A percentile compares a stretch with the other conserved stretches of the same genome.
Evolutionary conservation across 129 eudicot species (phyloP).

Genomic region (Apium graveolens): DNA sequence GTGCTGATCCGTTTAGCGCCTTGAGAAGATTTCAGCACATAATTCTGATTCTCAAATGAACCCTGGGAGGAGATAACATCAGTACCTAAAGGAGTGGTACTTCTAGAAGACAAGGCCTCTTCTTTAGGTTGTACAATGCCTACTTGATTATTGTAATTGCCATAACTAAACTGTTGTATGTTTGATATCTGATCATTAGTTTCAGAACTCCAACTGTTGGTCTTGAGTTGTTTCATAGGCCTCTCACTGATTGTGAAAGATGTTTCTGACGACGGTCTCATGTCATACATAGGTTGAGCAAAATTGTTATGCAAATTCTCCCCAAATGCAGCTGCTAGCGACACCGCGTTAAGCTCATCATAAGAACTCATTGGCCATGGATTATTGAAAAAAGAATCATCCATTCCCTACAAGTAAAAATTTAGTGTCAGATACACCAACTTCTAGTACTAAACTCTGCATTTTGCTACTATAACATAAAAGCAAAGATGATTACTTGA

Average conservation of each 20-base stretch:
- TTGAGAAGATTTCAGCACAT: conserved; percentile 28
- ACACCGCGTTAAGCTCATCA: conserved; percentile 33
- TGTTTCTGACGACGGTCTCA: conserved; percentile 19
- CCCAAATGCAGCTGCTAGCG: conserved; percentile 25
- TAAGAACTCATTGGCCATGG: conserved; percentile 43
- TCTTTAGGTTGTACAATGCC: conserved; percentile 41
- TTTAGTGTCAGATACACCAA: background rate
- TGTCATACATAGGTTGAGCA: conserved; percentile 9
- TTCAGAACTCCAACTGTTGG: conserved; percentile 31
- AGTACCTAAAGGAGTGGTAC: conserved; percentile 20
- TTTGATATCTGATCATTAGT: conserved; percentile 24
- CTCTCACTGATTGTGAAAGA: conserved; percentile 14
- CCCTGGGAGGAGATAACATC: conserved; percentile 20
- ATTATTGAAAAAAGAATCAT: conserved; percentile 34
- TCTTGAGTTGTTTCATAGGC: conserved; percentile 47
- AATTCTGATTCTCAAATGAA: conserved; percentile 31
- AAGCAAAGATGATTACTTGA: background rate
- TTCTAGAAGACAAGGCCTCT: conserved; percentile 41
- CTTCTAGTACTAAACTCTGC: background rate
- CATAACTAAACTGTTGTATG: conserved; percentile 22
- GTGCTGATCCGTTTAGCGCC: conserved; percentile 34
- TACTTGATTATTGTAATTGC: conserved; percentile 17
- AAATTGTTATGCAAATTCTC: conserved; percentile 23
- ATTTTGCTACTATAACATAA: background rate
- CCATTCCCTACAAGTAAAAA: conserved; percentile 34